Evolutionary conservation across 306 rosid species (phyloP), one percentile per base, ranked within the genome.

Genomic region (Datisca glomerata): DNA sequence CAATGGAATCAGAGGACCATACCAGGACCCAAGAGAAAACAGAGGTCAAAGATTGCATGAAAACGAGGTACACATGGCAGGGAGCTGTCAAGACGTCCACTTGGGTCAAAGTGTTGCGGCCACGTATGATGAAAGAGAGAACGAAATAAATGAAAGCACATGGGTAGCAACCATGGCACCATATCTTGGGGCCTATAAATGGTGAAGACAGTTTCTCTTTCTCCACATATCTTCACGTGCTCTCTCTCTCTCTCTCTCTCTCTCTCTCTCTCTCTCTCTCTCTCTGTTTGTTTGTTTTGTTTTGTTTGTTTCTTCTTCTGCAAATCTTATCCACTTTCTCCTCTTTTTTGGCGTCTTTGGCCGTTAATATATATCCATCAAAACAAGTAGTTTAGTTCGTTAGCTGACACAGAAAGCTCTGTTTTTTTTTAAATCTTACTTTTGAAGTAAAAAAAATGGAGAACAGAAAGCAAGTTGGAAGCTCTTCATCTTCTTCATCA

Each of bases 391-490:
- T 69, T 69, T 64, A 48, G 78, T 66, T 59, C 63, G 77, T 66
- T 67, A 53, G 62, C 59, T 67, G 78, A 59, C 64, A 51, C 39
- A n/a, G n/a, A n/a, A n/a, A n/a, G n/a, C n/a, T n/a, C n/a, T n/a
- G n/a, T n/a, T n/a, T n/a, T n/a, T 33, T 31, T 16, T 47, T 15
- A 55, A 8, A 20, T 18, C 45, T 37, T n/a, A n/a, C n/a, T n/a
- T n/a, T n/a, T n/a, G n/a, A n/a, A 31, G n/a, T 14, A 31, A 11
- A 8, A 31, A 31, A 0, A 2, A 85, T 80, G 85, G 85, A 75
- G 50, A 57, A 49, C 57, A 72, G 67, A 59, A 80, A 53, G 29
- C 65, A 64, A 47, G 49, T 47, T 2, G 68, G 53, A 21, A 52
- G 53, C 63, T 69, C 77, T 33, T 36, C 63, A 12, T 67, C 73